Percentiles rank a stretch among this genome's conserved stretches.
phyloP scores from a whole-genome alignment of 2,329 filamentous ascomycete species.

The Xylariomycetidae sp. region DNA sequence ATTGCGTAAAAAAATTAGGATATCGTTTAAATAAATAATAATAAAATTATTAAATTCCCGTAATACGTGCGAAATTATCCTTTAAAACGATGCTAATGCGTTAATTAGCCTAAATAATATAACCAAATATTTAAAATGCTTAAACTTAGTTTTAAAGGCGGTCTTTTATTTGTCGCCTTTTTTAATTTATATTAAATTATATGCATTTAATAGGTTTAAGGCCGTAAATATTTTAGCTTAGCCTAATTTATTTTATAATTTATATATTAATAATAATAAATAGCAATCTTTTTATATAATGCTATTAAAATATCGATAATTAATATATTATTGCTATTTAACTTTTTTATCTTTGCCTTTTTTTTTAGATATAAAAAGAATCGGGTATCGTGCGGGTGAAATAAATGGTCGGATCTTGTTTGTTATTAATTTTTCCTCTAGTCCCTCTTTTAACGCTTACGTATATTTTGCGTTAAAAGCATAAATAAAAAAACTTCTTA shows the following conservation, averaged over 20 bases:
- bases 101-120: neutral
- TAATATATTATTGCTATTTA: neutral
- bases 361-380: too few species aligned
- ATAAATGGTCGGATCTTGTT: too few species aligned
- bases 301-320: constrained; percentile 1
- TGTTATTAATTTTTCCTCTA: too few species aligned
- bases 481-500: neutral
- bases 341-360: constrained; percentile 1
- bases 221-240: neutral
- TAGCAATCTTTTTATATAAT: neutral
- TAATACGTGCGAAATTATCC: neutral
- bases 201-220: constrained; percentile 1
- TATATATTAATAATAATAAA: neutral
- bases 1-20: neutral
- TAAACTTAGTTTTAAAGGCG: neutral
- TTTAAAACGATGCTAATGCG: neutral
- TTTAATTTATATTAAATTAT: neutral
- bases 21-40: constrained; percentile 1
- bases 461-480: too few species aligned
- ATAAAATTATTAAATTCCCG: constrained; percentile 1
- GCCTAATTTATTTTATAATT: neutral
- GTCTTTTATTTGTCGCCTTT: constrained; percentile 1
- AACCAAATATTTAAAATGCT: neutral
- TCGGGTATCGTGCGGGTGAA: too few species aligned
- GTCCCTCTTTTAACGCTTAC: too few species aligned